Conservation (phyloP, 2,329 filamentous ascomycete genomes). For the Penicillium nordicum region DNA sequence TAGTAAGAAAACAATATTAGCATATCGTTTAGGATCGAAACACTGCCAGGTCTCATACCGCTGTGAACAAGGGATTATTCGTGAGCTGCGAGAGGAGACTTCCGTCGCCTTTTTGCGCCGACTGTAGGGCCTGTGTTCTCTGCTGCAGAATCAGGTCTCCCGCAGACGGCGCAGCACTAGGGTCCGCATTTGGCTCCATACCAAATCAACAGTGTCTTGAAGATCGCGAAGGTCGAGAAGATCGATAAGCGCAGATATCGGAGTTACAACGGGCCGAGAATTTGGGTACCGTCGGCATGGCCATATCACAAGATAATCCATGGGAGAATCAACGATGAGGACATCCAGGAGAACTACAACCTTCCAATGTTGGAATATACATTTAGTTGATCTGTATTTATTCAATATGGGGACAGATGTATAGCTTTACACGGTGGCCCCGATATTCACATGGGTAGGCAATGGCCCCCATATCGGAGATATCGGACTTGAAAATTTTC, state of each 20-base stretch:
- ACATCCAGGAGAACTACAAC: neutral
- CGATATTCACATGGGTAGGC: slow-evolving; percentile 8
- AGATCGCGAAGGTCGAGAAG: slow-evolving; percentile 11
- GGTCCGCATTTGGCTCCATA: slow-evolving; percentile 39
- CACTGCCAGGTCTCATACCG: slow-evolving; percentile 33
- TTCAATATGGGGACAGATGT: neutral
- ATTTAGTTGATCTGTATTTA: neutral
- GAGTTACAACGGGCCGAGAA: slow-evolving; percentile 32
- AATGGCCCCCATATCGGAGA: slow-evolving; percentile 19
- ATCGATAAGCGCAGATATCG: slow-evolving; percentile 25
- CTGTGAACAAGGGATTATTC: slow-evolving; percentile 51
- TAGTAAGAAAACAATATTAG: slow-evolving; percentile 26
- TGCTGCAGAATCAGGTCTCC: slow-evolving; percentile 38
- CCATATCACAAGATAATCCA: neutral
- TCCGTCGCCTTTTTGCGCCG: slow-evolving; percentile 33
- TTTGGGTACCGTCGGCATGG: neutral
- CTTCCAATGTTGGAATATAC: neutral
- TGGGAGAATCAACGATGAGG: neutral
- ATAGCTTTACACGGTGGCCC: neutral
- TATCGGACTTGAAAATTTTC: slow-evolving; percentile 20
- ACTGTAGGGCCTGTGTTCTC: slow-evolving; percentile 31
- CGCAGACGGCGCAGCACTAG: slow-evolving; percentile 28
- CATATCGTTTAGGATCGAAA: neutral
- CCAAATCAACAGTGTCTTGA: slow-evolving; percentile 10
- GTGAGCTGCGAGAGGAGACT: slow-evolving; percentile 45